phyloP scores from a whole-genome alignment of 2,329 filamentous ascomycete genomes.

The Fusarium incarnatum region DNA sequence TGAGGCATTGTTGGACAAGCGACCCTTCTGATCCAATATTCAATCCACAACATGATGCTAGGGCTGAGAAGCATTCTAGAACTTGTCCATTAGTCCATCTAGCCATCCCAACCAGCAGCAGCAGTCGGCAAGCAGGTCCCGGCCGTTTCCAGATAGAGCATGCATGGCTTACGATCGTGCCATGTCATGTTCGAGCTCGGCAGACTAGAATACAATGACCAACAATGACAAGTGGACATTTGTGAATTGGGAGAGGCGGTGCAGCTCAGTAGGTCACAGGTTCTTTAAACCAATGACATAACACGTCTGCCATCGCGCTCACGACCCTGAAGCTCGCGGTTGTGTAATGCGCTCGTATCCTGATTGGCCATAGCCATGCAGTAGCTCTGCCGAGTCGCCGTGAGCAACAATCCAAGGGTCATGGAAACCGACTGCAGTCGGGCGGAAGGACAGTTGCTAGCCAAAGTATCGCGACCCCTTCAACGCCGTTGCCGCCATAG shows the following conservation, averaged over 20 bases:
- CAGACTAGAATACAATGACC: conserved; percentile 4
- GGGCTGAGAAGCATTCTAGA: conserved; percentile 35
- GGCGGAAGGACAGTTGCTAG: conserved; percentile 18
- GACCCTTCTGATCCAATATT: not conserved
- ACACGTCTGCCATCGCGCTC: conserved; percentile 4
- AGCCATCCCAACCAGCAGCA: not conserved
- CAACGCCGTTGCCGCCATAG: conserved; percentile 12
- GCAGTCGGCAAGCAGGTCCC: conserved; percentile 14
- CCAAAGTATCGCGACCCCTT: conserved; percentile 15
- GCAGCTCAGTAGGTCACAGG: conserved; percentile 26
- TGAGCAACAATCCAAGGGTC: conserved; percentile 18
- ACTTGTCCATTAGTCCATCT: not conserved
- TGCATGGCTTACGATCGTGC: not conserved
- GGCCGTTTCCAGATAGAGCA: conserved; percentile 31
- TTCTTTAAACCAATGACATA: conserved; percentile 16
- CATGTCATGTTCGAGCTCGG: conserved; percentile 7
- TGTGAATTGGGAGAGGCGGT: conserved; percentile 29
- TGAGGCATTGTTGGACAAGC: conserved; percentile 14
- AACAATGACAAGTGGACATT: conserved; percentile 29
- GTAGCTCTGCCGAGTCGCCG: conserved; percentile 32
- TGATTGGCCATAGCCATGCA: conserved; percentile 26
- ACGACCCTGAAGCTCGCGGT: not conserved
- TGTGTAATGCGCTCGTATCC: conserved; percentile 3
- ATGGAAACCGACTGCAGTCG: conserved; percentile 21
- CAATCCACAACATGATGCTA: not conserved